phyloP scores from a whole-genome alignment of 305 asterid species.

The Fraxinus sp. region DNA sequence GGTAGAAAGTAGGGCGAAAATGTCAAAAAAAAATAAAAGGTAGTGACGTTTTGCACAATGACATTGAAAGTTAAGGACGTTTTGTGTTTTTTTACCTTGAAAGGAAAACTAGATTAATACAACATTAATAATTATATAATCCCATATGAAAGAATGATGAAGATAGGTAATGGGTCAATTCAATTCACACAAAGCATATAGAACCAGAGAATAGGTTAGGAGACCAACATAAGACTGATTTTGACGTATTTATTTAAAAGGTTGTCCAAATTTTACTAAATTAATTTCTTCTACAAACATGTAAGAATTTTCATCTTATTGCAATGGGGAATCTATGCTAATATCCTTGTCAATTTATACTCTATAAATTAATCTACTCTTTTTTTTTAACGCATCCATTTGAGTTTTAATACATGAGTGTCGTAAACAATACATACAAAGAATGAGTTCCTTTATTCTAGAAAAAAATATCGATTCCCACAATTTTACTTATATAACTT shows the following conservation, averaged over 20 bases:
- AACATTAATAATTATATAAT: neutral
- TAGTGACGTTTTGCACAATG: too few species aligned
- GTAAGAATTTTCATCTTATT: neutral
- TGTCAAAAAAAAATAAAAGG: too few species aligned
- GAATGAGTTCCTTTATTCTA: neutral
- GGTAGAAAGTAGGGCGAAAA: too few species aligned
- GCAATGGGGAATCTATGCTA: neutral
- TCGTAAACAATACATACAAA: neutral
- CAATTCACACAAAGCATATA: neutral
- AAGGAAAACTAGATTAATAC: neutral
- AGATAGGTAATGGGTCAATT: neutral
- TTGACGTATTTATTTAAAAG: neutral
- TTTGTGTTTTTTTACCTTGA: too few species aligned
- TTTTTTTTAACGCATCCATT: neutral
- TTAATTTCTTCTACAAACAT: neutral
- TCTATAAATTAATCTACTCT: neutral
- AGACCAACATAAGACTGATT: neutral
- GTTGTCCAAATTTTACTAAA: neutral
- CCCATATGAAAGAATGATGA: neutral
- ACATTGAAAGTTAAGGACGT: too few species aligned
- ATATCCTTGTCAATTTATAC: neutral
- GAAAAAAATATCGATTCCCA: too few species aligned
- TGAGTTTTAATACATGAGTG: neutral
- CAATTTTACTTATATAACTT: too few species aligned
- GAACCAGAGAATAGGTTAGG: slow-evolving; percentile 4